Evolutionary conservation across 306 rosid genomes (phyloP).

Genomic region (Acacia acuminata): DNA sequence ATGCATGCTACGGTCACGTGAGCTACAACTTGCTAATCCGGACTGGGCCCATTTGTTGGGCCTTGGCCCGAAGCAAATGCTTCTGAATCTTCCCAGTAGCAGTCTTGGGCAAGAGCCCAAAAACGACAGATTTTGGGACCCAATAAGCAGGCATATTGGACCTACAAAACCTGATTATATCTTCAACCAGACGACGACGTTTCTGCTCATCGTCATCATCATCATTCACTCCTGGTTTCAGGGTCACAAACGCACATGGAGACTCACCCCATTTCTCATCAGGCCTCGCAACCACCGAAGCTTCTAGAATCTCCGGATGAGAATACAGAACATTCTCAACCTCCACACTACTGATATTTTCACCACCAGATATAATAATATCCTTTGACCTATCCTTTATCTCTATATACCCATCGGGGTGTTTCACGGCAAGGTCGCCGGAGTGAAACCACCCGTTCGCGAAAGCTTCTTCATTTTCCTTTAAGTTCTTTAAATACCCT

Average conservation of each 20-base stretch:
- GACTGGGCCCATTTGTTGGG: conserved; percentile 70
- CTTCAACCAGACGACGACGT: conserved; percentile 43
- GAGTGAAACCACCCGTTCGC: conserved; percentile 94
- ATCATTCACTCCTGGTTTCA: conserved; percentile 54
- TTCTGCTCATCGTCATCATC: conserved; percentile 30
- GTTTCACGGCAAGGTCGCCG: conserved; percentile 85
- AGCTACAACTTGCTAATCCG: conserved; percentile 39
- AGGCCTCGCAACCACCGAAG: conserved; percentile 84
- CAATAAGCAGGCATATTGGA: conserved; percentile 84
- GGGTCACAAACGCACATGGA: conserved; percentile 85
- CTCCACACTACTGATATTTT: conserved; percentile 92
- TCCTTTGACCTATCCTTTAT: conserved; percentile 95
- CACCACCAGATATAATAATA: conserved; percentile 91
- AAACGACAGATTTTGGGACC: conserved; percentile 73
- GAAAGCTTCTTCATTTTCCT: conserved; percentile 72
- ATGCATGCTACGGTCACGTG: background rate
- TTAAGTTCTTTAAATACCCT: conserved; percentile 88
- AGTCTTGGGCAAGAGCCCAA: conserved; percentile 74
- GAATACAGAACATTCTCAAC: conserved; percentile 69
- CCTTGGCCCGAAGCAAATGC: conserved; percentile 76
- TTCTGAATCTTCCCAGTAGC: conserved; percentile 85
- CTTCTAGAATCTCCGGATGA: conserved; percentile 74
- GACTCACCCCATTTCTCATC: conserved; percentile 93
- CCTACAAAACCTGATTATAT: conserved; percentile 74
- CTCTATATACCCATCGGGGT: conserved; percentile 89